Percentiles rank a stretch among this genome's conserved stretches.
These are phyloP conservation scores for Cyberlindnera euphorbiae DNA, from an alignment of 805 yeast genomes.

Conservation along the genomic window DNA sequence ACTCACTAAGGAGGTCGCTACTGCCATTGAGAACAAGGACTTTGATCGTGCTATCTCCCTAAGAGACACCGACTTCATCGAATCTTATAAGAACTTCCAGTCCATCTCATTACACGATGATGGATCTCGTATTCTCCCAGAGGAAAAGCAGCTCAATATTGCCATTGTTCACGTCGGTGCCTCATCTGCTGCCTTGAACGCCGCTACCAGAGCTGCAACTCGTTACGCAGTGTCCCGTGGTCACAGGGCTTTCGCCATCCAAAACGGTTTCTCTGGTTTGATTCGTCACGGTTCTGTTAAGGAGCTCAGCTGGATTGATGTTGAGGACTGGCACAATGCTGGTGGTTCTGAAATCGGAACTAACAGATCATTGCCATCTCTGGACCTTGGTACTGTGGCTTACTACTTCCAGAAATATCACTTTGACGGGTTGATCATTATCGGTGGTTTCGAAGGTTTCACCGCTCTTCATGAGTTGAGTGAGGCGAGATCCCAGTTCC, in stretches of 20 bases:
- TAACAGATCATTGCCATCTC: slow-evolving; percentile 34
- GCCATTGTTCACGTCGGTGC: slow-evolving; percentile 95
- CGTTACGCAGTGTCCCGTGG: slow-evolving; percentile 58
- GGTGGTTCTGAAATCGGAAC: slow-evolving; percentile 99
- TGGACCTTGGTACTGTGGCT: slow-evolving; percentile 85
- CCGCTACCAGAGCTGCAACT: slow-evolving; percentile 1
- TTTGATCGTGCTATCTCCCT: slow-evolving; percentile 83
- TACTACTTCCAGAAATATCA: slow-evolving; percentile 85
- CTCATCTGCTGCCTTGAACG: slow-evolving; percentile 68
- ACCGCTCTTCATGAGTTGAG: slow-evolving; percentile 76
- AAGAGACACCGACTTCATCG: slow-evolving; percentile 85
- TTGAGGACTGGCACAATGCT: slow-evolving; percentile 78
- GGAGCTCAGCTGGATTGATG: slow-evolving; percentile 75
- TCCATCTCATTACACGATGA: slow-evolving; percentile 66
- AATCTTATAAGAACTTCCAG: slow-evolving; percentile 66
- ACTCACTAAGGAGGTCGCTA: slow-evolving; percentile 84
- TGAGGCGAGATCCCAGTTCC: slow-evolving; percentile 70
- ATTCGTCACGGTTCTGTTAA: slow-evolving; percentile 82
- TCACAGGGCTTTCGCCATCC: slow-evolving; percentile 84
- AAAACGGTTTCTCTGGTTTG: slow-evolving; percentile 91
- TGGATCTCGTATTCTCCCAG: slow-evolving; percentile 56
- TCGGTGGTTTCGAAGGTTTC: slow-evolving; percentile 99
- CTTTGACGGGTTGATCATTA: slow-evolving; percentile 83
- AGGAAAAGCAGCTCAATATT: slow-evolving; percentile 57
- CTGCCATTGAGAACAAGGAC: slow-evolving; percentile 72